These are phyloP conservation scores for Populus nigra DNA, from an alignment of 345 rosid species.

Conservation along the genomic window DNA sequence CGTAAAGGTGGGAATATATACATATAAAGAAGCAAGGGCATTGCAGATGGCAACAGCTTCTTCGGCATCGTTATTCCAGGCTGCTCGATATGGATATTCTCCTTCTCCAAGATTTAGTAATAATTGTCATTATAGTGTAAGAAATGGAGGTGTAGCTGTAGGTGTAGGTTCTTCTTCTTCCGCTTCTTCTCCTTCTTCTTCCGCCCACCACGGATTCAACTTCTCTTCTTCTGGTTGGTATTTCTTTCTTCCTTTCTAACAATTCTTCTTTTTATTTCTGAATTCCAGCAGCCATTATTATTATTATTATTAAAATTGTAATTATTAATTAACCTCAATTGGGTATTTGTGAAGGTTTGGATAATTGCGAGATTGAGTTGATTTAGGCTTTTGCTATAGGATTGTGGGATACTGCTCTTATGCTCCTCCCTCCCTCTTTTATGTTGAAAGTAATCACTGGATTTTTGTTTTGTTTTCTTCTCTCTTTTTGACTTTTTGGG, in stretches of 20 bases:
- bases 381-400: no score
- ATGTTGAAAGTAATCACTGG: no score
- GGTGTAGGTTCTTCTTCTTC: slow-evolving; percentile 29
- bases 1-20: not conserved
- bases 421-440: no score
- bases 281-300: no score
- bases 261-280: not conserved
- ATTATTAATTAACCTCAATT: no score
- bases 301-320: no score
- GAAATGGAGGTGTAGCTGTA: slow-evolving; percentile 28
- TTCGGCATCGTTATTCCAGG: slow-evolving; percentile 28
- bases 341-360: no score
- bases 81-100: slow-evolving; percentile 45
- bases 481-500: no score
- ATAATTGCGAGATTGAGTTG: no score
- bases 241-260: not conserved
- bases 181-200: slow-evolving; percentile 37
- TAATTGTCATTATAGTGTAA: not conserved
- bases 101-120: slow-evolving; percentile 31
- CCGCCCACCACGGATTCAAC: slow-evolving; percentile 39
- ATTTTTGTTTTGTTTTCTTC: no score
- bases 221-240: slow-evolving; percentile 25
- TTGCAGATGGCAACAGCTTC: slow-evolving; percentile 43
- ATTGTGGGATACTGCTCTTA: no score
- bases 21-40: not conserved